phyloP scores from a whole-genome alignment of 768 basidiomycete species.

The Dictyophora rubrovolvata region DNA sequence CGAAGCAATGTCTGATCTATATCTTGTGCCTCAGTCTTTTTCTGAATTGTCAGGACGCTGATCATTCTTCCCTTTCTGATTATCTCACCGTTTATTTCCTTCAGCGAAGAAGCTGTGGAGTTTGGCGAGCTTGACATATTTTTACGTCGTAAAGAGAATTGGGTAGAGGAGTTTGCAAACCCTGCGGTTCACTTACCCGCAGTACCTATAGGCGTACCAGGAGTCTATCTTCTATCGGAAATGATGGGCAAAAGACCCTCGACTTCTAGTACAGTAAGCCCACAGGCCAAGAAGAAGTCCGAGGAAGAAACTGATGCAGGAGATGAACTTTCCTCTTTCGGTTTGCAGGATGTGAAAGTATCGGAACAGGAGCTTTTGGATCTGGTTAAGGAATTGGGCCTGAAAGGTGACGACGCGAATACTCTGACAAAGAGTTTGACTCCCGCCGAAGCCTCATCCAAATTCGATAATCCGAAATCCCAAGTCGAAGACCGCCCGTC shows the following conservation, averaged over 20 bases:
- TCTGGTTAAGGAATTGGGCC: slow-evolving; percentile 64
- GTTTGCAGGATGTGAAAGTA: slow-evolving; percentile 66
- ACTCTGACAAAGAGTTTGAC: slow-evolving; percentile 58
- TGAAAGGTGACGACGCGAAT: slow-evolving; percentile 66
- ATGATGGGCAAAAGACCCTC: slow-evolving; percentile 65
- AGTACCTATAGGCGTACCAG: slow-evolving; percentile 71
- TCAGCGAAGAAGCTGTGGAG: slow-evolving; percentile 80
- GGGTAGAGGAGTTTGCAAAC: slow-evolving; percentile 49
- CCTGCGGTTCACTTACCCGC: slow-evolving; percentile 43
- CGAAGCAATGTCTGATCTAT: not conserved
- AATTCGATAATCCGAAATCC: not conserved
- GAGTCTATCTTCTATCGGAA: slow-evolving; percentile 60
- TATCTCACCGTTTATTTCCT: slow-evolving; percentile 5
- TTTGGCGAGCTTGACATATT: slow-evolving; percentile 60
- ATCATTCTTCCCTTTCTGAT: not conserved
- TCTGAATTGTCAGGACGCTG: slow-evolving; percentile 52
- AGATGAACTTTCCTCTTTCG: slow-evolving; percentile 57
- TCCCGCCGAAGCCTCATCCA: not conserved
- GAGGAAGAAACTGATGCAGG: slow-evolving; percentile 51
- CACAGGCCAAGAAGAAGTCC: slow-evolving; percentile 40
- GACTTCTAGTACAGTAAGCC: slow-evolving; percentile 26
- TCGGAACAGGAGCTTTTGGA: slow-evolving; percentile 65
- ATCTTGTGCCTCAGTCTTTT: slow-evolving; percentile 41
- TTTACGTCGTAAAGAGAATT: slow-evolving; percentile 63
- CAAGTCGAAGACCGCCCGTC: slow-evolving; percentile 1